Base-by-base conservation (phyloP, 164 flowering plant genomes). In the Cinnamomum micranthum region DNA sequence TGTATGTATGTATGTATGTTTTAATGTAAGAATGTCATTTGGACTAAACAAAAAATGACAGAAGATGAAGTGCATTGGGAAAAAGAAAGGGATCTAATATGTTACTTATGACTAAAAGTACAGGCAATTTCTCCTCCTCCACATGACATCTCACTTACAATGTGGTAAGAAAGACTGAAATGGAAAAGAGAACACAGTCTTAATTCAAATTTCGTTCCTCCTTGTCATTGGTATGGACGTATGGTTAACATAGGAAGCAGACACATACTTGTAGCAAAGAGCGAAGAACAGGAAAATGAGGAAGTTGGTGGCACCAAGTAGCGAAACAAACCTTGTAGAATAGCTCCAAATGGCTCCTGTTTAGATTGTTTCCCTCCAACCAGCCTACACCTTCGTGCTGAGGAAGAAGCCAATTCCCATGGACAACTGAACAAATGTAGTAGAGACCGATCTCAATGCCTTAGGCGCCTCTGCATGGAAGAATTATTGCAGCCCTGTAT, bases 381-480 rank as follows among this genome's bases (percentile, higher is more conserved):
- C 92, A 87, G 0, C 86, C 88, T 69, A 77, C 74, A 72, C 84
- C 81, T 0, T 35, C 13, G 87, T 78, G 72, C 88, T 87, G 50
- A 85, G 50, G 73, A 70, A 88, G 67, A 82, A 88, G 41, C 88
- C 91, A 28, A 87, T 35, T 1, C 88, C 87, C 84, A 84, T 80
- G 7, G 89, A 86, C 70, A 77, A 69, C 90, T 88, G 86, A 3
- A 85, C 77, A 67, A 86, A 84, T 60, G 84, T 80, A 51, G 90
- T 84, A 1, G 87, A 83, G 14, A 87, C 33, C 7, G 86, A 72
- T 66, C 84, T 87, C 41, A 88, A 51, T 7, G 64, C 82, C 65
- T 79, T 81, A 0, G 89, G 90, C 17, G 89, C 82, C 71, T 88
- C 84, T 0, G 87, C 85, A 74, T 88, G 85, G 82, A 88, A 87